Evolutionary conservation across 1,284 basidiomycete species (phyloP).

Genomic region (Trametes polyzona): DNA sequence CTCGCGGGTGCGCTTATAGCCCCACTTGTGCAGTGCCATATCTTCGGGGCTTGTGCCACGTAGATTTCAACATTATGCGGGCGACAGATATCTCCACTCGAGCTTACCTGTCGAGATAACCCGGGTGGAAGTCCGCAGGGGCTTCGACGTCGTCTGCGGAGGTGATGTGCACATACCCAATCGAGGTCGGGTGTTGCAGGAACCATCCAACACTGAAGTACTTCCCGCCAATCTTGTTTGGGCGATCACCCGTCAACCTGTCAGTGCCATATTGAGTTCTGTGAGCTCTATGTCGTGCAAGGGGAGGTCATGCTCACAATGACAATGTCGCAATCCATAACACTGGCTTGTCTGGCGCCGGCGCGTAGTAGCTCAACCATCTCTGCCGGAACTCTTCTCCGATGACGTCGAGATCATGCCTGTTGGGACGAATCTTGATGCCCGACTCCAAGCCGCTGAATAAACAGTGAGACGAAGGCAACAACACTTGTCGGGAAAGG

Average conservation of each 20-base stretch:
- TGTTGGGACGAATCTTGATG: constrained; percentile 49
- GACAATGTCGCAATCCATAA: constrained; percentile 39
- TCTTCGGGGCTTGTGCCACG: constrained; percentile 22
- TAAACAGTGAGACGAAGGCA: no score
- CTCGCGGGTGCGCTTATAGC: constrained; percentile 41
- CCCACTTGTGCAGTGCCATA: constrained; percentile 47
- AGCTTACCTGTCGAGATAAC: constrained; percentile 24
- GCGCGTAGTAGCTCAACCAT: constrained; percentile 49
- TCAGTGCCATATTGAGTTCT: not conserved
- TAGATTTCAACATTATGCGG: not conserved
- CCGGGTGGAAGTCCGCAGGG: constrained; percentile 29
- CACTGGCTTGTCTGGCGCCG: constrained; percentile 53
- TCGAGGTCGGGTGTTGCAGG: constrained; percentile 28
- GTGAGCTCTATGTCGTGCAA: no score
- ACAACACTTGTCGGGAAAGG: no score
- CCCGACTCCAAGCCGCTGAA: constrained; percentile 47
- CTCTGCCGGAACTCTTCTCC: constrained; percentile 44
- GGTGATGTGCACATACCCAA: constrained; percentile 27
- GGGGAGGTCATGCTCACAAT: constrained; percentile 34
- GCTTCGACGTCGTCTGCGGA: constrained; percentile 22
- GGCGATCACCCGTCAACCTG: constrained; percentile 36
- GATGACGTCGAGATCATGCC: constrained; percentile 44
- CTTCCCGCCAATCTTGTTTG: constrained; percentile 32
- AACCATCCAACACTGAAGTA: constrained; percentile 40
- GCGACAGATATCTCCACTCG: not conserved